Percentiles rank a stretch among this genome's conserved stretches.
phyloP scores from a whole-genome alignment of 306 rosid species.

The Prosopis cineraria region DNA sequence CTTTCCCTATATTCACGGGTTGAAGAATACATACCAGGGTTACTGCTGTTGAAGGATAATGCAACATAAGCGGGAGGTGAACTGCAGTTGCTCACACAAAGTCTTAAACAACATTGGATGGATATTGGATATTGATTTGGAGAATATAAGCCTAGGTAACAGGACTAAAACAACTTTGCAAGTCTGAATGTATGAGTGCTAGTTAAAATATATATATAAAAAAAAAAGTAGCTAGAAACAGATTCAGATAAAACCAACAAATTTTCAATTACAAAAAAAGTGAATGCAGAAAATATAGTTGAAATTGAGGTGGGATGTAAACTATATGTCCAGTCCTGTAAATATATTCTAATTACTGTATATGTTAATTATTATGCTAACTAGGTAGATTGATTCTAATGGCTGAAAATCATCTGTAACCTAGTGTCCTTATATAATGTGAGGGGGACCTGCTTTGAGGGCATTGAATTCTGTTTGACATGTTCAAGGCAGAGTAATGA shows the following conservation, averaged over 20 bases:
- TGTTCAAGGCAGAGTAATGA: not conserved
- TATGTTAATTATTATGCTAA: not conserved
- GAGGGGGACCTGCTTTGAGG: not conserved
- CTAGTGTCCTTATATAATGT: not conserved
- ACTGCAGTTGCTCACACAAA: not conserved
- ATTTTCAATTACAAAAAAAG: not conserved
- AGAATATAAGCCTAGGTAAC: not conserved
- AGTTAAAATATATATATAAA: not conserved
- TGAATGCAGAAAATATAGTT: not conserved
- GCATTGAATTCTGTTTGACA: not conserved
- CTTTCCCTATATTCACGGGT: not conserved
- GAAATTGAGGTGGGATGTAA: not conserved
- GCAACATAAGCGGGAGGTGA: not conserved
- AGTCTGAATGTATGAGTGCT: not conserved
- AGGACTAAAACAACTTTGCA: not conserved
- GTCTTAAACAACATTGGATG: not conserved
- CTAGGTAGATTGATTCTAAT: not conserved
- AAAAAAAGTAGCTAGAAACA: not conserved
- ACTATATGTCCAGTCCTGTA: not conserved
- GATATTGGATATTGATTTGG: not conserved
- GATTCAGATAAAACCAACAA: not conserved
- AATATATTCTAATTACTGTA: not conserved
- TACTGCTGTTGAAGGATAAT: not conserved
- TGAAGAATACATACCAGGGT: not conserved
- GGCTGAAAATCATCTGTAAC: not conserved